Evolutionary conservation across 768 basidiomycete genomes (phyloP), one percentile per base, ranked within the genome.

Genomic region (Lactarius sanguifluus): DNA sequence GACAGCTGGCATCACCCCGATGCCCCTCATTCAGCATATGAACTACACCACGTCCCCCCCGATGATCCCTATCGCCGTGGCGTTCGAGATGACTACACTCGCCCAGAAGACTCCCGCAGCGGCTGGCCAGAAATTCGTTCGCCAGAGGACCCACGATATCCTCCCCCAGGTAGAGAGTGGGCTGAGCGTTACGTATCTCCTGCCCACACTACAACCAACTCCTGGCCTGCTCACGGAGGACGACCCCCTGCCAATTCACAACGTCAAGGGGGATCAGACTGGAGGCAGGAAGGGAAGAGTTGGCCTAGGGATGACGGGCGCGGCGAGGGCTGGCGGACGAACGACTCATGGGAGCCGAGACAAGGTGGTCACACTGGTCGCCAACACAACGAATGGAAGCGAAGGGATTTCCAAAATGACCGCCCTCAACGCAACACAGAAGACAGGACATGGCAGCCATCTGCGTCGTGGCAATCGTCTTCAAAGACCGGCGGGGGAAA

Each of bases 381-480:
- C 9, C 72, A 69, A 18, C 60, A 67, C 23, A 65, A 57, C 50
- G 70, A 70, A 34, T 56, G 68, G 64, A 70, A 69, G 36, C 67
- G 60, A 47, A 61, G 45, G 52, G 66, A 69, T 28, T 8, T 62
- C 57, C 70, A 69, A 63, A 72, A 73, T 23, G 76, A 74, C 45
- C 67, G 70, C 15, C 61, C 72, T 55, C 71, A 73, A 36, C 70
- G 73, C 59, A 64, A 71, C 16, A 45, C 73, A 23, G 82, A 83
- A 73, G 85, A 88, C 60, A 83, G 89, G 59, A 77, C 85, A 64
- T 91, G 89, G 89, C 88, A 89, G 70, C 89, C 89, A 64, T 87
- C 86, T 43, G 83, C 86, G 30, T 81, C 83, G 6, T 91, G 89
- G 89, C 82, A 86, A 66, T 74, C 83, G 59, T 80, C 69, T 13